Base-by-base conservation (phyloP, 371 early-diverging fungal species). In the Blastocladiella emersonii region DNA sequence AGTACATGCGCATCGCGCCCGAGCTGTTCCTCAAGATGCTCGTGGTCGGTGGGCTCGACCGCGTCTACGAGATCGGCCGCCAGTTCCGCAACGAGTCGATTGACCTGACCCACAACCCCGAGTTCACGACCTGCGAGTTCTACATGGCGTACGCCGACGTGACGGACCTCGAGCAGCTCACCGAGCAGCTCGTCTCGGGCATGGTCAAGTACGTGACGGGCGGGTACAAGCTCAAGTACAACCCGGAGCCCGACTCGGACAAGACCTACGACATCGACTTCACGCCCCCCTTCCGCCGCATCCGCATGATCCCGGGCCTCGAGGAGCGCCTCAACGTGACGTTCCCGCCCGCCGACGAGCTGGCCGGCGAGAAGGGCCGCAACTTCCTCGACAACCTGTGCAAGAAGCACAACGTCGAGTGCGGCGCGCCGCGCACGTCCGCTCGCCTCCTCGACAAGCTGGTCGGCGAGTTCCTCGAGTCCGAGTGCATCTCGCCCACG, bases 121-220 rank as follows among this genome's bases (percentile, higher is more conserved):
- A 99, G 79, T 99, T 99, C 83, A 98, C 99, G 59, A 92, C 95
- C 34, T 94, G 91, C 71, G 99, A 99, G 81, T 97, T 98, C 79
- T 99, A 99, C 81, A 93, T 94, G 98, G 99, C 99, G 21, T 99
- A 98, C 76, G 98, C 98, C 44, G 99, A 99, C 79, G 86, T 93
- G 79, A 82, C 88, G 68, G 99, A 98, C 73, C 72, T 99, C 64
- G 91, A 98, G 88, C 81, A 91, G 45, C 87, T 98, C 73, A 96
- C 98, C 66, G 99, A 99, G 76, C 77, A 85, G 34, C 72, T 99
- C 64, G 56, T 99, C 10, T 85, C 86, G 60, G 88, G 91, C 63
- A 87, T 98, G 91, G 98, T 96, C 72, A 85, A 86, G 82, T 71
- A 82, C 57, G 72, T 98, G 64, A 90, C 87, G 66, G 96, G 96